Base-by-base conservation (phyloP, 352 stramenopile species). In the Globisporangium iwayamae region DNA sequence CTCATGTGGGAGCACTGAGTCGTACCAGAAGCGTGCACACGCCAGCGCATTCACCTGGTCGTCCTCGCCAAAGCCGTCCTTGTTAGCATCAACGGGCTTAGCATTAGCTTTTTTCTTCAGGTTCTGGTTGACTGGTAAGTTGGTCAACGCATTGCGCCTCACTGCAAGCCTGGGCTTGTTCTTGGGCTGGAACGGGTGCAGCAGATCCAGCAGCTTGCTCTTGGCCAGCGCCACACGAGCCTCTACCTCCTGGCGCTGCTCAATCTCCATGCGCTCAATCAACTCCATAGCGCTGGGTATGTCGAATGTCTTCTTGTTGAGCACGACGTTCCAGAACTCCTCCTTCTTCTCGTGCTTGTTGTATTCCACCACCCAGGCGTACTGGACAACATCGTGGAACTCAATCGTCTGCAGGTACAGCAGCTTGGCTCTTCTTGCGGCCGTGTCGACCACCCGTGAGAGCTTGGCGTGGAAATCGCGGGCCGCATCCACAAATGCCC, bases 251-350 rank as follows among this genome's bases (percentile, higher is more conserved):
- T 87, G 70, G 2, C 79, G 72, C 25, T 87, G 62, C 14, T 80
- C 74, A 4, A 56, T 53, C 39, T 89, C 78, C 78, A 92, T 87
- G 1, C 66, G 74, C 51, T 92, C 78, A 14, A 92, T 76, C 13
- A 75, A 20, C 39, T 83, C 60, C 72, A 92, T 81, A 0, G 78
- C 75, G 25, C 81, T 83, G 18, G 83, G 83, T 1, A 74, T 68
- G 3, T 71, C 73, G 45, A 80, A 60, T 11, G 77, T 76, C n/a
- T 79, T 71, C 50, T 70, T 76, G 67, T 92, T 90, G 8, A 87
- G 71, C 22, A 92, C 83, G 8, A 92, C 79, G 50, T 92, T 90
- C 83, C 83, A 92, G 62, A 79, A 90, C 69, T 92, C 81, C 18
- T 72, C 53, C 43, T 76, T 74, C 45, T 87, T 52, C 52, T 76